Base-by-base conservation (phyloP, 1,284 basidiomycete species). In the Pterula multifida region DNA sequence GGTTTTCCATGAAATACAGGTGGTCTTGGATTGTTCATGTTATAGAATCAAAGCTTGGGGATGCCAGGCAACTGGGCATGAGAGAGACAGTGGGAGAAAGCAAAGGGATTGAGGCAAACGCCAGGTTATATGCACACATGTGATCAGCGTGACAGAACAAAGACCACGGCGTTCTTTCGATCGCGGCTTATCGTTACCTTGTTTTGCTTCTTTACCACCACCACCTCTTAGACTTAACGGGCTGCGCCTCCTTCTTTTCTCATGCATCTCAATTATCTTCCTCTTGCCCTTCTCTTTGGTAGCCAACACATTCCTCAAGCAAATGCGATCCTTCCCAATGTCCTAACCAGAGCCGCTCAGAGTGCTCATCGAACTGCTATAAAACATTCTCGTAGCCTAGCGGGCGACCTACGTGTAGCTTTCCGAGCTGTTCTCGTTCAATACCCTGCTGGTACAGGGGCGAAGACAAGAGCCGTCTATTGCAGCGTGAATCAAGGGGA, bases 191-290 rank as follows among this genome's bases (percentile, higher is more conserved):
- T n/a, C n/a, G n/a, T n/a, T n/a, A 32, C 28, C 39, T 42, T 19
- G 6, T 42, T 42, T 19, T 22, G 9, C 21, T 19, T 22, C 17
- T 17, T 17, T 17, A 42, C 39, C 39, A 42, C 39, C 17, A 42
- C 39, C 39, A 9, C 19, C 39, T n/a, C 39, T 42, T 19, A 6
- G 9, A 42, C 39, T 22, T 17, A 4, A 42, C 39, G 19, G 39
- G 39, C 39, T 42, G 39, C 13, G 39, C 39, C 21, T 42, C 19
- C 15, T 32, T 17, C 19, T 42, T 42, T 17, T 17, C 17, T 42
- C 39, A 42, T 42, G 39, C 39, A 17, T 42, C 39, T 42, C 39
- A 6, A 42, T 4, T 22, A 42, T n/a, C 39, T 42, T n/a, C 39
- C 39, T 22, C 39, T 42, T 19, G n/a, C 39, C 6, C 39, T 42